Base-by-base conservation (phyloP, 768 basidiomycete species). In the Imleria badia region DNA sequence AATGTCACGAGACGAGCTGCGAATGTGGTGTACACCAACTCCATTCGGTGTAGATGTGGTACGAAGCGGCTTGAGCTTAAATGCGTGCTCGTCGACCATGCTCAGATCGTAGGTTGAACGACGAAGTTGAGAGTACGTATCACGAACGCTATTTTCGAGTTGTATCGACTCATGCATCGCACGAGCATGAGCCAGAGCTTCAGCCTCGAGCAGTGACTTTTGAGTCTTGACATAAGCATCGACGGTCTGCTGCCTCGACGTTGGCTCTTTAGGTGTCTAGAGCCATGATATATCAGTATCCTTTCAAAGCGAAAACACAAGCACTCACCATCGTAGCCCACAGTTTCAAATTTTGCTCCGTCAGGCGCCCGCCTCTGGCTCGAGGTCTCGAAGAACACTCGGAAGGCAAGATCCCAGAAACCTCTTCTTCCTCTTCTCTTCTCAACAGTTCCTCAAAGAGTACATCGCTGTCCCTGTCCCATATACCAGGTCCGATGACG, bases 401-500 rank as follows among this genome's bases (percentile, higher is more conserved):
- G 55, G 73, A 76, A 54, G 70, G 57, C 7, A 79, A 62, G 9
- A 78, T 59, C 15, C 85, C 84, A 6, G 72, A 71, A 0, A 71
- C 73, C 59, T 84, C 84, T 51, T 90, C 90, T 46, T 90, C 88
- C 33, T 76, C 73, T 63, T 95, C 94, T 58, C 85, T 77, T 55
- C 78, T 74, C 56, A 86, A 75, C 22, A 95, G 74, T 38, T 98
- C 95, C 36, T 91, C 83, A 52, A 81, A 96, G 30, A 81, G 75
- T 12, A 78, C 83, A 66, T 99, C 96, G 66, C 92, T 94, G 58
- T 87, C 87, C 36, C 97, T 80, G 0, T 91, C 92, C 97, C 97
- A 99, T 9, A 89, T 81, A 1, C 94, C 92, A 11, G 86, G 84
- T 29, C 85, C 83, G 4, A 85, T 81, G 20, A 97, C 97, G 69